Evolutionary conservation across 345 rosid genomes (phyloP).

Genomic region (Acer saccharum): DNA sequence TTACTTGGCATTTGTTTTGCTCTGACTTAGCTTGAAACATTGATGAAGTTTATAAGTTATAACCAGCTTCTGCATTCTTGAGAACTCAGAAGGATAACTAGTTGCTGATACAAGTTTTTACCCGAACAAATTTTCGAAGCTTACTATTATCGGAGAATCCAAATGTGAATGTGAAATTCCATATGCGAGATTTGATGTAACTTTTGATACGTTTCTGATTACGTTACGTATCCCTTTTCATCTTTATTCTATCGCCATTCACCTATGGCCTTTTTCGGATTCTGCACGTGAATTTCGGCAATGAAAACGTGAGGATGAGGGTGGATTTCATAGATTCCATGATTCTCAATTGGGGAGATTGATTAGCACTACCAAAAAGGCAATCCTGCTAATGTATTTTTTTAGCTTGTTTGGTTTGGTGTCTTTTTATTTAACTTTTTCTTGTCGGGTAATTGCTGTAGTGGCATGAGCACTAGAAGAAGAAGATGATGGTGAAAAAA

Average conservation of each 20-base stretch:
- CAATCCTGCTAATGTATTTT: neutral
- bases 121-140: too few species aligned
- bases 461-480: conserved; percentile 31
- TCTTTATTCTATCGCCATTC: neutral
- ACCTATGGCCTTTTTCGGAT: conserved; percentile 13
- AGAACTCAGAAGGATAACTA: neutral
- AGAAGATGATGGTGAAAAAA: neutral
- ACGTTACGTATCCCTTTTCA: neutral
- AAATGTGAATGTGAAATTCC: neutral
- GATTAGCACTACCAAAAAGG: conserved; percentile 34
- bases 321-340: conserved; percentile 20
- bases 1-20: neutral
- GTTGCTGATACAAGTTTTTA: too few species aligned
- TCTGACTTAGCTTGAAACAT: neutral
- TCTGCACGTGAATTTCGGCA: conserved; percentile 25
- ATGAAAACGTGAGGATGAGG: conserved; percentile 21
- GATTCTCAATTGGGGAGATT: conserved; percentile 22
- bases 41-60: neutral
- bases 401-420: neutral
- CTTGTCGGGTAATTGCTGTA: neutral
- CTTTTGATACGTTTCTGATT: neutral
- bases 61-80: neutral
- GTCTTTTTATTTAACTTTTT: conserved; percentile 15
- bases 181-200: neutral
- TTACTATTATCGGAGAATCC: neutral